phyloP scores from a whole-genome alignment of 2,329 filamentous ascomycete genomes.

The Alternaria sp. region DNA sequence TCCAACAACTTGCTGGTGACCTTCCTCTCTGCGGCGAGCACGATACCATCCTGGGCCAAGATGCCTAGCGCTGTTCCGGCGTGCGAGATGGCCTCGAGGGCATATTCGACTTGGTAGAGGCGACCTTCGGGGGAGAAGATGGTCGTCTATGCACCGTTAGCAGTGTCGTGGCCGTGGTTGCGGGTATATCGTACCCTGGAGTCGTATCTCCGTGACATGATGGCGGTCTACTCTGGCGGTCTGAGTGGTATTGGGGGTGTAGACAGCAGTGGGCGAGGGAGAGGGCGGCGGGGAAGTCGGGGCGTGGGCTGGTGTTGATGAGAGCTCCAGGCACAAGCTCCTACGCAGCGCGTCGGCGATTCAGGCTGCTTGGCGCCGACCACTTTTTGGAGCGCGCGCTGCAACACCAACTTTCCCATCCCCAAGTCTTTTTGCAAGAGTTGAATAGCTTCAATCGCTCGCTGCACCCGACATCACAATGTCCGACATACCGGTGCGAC shows the following conservation, averaged over 20 bases:
- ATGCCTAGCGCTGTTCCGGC: constrained; percentile 97
- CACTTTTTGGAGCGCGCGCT: constrained; percentile 32
- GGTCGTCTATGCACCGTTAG: constrained; percentile 72
- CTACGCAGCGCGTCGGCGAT: constrained; percentile 40
- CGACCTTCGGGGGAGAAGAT: constrained; percentile 99
- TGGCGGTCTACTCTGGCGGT: constrained; percentile 30
- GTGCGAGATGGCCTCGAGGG: constrained; percentile 97
- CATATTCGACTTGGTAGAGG: constrained; percentile 99
- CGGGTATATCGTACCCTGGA: constrained; percentile 74
- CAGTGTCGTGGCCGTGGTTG: constrained; percentile 9
- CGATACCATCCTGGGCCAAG: constrained; percentile 96
- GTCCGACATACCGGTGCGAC: constrained; percentile 39
- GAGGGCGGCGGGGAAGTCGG: constrained; percentile 29
- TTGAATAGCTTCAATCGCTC: neutral
- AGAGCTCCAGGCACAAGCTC: constrained; percentile 49
- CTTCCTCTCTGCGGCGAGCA: constrained; percentile 96
- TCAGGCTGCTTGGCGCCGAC: constrained; percentile 34
- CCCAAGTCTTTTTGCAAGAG: neutral
- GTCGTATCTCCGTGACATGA: constrained; percentile 97
- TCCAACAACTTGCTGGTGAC: constrained; percentile 98
- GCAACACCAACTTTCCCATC: constrained; percentile 20
- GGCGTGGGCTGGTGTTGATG: constrained; percentile 35
- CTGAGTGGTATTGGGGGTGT: constrained; percentile 3
- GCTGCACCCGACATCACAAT: constrained; percentile 14
- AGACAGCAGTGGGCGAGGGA: constrained; percentile 18